These are phyloP conservation scores for Teunomyces cretensis DNA, from an alignment of 805 yeast genomes.

Conservation along the genomic window DNA sequence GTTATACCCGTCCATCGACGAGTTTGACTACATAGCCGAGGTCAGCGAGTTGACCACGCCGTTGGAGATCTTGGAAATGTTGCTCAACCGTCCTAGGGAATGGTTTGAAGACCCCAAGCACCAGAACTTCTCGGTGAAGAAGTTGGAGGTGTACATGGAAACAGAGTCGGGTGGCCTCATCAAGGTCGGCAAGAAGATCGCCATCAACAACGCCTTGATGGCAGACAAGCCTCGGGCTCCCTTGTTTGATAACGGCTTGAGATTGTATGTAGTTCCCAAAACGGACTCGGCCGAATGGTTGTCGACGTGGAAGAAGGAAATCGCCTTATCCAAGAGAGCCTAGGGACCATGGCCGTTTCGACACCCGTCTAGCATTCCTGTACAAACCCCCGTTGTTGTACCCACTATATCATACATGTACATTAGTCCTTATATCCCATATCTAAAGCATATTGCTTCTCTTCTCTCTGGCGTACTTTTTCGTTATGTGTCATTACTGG, in stretches of 20 bases:
- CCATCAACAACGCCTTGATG: slow-evolving; percentile 63
- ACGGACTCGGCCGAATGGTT: slow-evolving; percentile 65
- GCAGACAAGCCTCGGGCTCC: slow-evolving; percentile 67
- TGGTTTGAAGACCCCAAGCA: slow-evolving; percentile 70
- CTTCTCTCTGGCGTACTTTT: slow-evolving; percentile 40
- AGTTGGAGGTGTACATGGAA: slow-evolving; percentile 76
- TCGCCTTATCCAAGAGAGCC: slow-evolving; percentile 51
- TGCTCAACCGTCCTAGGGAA: slow-evolving; percentile 61
- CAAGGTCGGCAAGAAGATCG: slow-evolving; percentile 76
- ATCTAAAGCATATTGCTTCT: slow-evolving; percentile 44
- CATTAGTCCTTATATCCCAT: slow-evolving; percentile 37
- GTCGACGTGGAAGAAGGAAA: slow-evolving; percentile 59
- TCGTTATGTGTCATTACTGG: slow-evolving; percentile 42
- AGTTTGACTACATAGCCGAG: slow-evolving; percentile 77
- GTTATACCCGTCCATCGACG: slow-evolving; percentile 79
- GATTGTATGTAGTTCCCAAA: slow-evolving; percentile 80
- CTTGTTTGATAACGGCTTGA: slow-evolving; percentile 68
- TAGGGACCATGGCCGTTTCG: too few relatives aligned
- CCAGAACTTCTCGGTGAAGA: slow-evolving; percentile 54
- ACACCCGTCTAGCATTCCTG: too few relatives aligned
- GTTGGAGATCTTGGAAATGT: slow-evolving; percentile 55
- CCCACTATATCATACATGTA: not conserved
- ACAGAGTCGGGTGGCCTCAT: slow-evolving; percentile 81
- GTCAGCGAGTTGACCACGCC: slow-evolving; percentile 73
- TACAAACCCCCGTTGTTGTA: too few relatives aligned